phyloP scores from a whole-genome alignment of 2,329 filamentous ascomycete species.

The Diaporthe vaccinii region DNA sequence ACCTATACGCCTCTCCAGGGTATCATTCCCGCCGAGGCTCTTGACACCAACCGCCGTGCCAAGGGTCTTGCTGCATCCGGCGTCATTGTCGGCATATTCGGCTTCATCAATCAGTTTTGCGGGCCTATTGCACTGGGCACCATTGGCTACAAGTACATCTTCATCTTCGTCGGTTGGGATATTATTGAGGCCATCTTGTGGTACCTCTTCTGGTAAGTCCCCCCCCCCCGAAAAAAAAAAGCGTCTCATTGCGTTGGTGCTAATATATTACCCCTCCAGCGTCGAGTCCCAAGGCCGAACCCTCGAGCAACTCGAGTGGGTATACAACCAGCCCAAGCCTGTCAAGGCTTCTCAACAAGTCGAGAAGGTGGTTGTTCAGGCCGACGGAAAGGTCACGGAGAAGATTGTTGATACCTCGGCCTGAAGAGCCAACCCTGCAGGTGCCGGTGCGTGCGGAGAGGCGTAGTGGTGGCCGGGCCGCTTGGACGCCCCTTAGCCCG shows the following conservation, averaged over 20 bases:
- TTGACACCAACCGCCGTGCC: slow-evolving; percentile 62
- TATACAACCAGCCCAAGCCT: slow-evolving; percentile 63
- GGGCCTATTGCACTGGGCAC: slow-evolving; percentile 60
- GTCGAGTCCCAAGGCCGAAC: slow-evolving; percentile 65
- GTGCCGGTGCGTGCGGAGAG: not conserved
- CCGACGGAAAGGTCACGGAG: slow-evolving; percentile 60
- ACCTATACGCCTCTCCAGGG: slow-evolving; percentile 64
- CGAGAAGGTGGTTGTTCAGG: slow-evolving; percentile 61
- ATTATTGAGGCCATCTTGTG: slow-evolving; percentile 56
- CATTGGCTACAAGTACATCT: slow-evolving; percentile 59
- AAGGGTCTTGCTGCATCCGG: slow-evolving; percentile 61
- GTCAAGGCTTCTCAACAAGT: slow-evolving; percentile 63
- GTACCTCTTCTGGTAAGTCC: slow-evolving; percentile 60
- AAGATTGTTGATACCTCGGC: slow-evolving; percentile 52
- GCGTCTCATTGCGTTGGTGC: not conserved
- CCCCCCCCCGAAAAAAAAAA: not conserved
- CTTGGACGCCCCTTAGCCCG: not conserved
- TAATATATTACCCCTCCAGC: slow-evolving; percentile 45
- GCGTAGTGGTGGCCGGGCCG: not conserved
- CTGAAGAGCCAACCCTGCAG: not conserved
- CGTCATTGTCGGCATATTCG: slow-evolving; percentile 59
- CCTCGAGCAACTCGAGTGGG: slow-evolving; percentile 64
- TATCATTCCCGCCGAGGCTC: slow-evolving; percentile 60
- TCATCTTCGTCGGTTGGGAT: slow-evolving; percentile 64
- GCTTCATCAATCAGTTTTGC: slow-evolving; percentile 64